Conservation (phyloP, 2,329 filamentous ascomycete genomes). For the Aspergillus pseudoterreus region DNA sequence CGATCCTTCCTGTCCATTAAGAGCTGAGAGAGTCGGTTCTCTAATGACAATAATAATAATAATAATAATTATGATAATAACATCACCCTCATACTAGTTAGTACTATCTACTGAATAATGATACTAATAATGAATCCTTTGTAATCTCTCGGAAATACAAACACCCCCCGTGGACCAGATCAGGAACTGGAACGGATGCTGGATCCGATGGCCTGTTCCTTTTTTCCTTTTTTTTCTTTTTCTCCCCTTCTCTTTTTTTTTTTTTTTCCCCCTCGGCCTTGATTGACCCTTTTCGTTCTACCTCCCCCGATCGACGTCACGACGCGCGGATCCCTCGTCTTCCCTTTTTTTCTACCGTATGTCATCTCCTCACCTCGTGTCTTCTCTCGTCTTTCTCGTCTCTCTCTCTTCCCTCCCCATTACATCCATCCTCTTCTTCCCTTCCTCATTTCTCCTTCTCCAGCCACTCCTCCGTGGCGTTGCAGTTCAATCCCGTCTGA, state of each 20-base stretch:
- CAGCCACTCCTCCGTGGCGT: not conserved
- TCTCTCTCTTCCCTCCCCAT: not conserved
- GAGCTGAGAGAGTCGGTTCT: too few relatives aligned
- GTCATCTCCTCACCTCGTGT: not conserved
- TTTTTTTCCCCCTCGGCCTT: not conserved
- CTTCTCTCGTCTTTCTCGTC: not conserved
- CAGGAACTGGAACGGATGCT: too few relatives aligned
- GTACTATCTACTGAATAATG: too few relatives aligned
- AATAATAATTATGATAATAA: too few relatives aligned
- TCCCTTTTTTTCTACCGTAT: not conserved
- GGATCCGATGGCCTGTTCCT: too few relatives aligned
- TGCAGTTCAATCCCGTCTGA: not conserved
- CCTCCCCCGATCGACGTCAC: slow-evolving; percentile 8
- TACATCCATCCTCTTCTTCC: not conserved
- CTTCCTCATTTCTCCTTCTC: not conserved
- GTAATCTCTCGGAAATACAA: too few relatives aligned
- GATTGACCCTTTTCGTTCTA: not conserved
- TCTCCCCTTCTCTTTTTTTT: not conserved
- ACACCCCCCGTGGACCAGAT: too few relatives aligned
- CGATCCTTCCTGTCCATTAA: too few relatives aligned
- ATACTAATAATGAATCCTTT: too few relatives aligned
- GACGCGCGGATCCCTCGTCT: slow-evolving; percentile 1
- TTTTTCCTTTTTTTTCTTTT: not conserved
- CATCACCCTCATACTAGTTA: too few relatives aligned
- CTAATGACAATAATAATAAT: too few relatives aligned